phyloP scores from a whole-genome alignment of 2,329 filamentous ascomycete species.

The Neocucurbitaria cava region DNA sequence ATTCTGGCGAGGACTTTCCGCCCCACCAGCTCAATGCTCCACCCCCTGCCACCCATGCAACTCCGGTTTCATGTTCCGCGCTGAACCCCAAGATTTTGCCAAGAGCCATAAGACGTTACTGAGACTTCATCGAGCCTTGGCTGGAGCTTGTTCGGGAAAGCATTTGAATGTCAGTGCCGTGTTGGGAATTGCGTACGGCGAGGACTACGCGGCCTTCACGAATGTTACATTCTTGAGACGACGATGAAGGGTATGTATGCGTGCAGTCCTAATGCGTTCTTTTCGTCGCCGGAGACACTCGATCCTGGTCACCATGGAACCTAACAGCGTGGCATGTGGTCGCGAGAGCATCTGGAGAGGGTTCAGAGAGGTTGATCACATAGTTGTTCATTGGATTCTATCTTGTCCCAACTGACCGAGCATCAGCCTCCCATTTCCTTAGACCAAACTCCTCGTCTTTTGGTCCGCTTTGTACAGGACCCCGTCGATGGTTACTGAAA shows the following conservation, averaged over 20 bases:
- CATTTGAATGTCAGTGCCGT: background rate
- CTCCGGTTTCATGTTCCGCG: slow-evolving; percentile 24
- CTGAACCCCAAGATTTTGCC: slow-evolving; percentile 9
- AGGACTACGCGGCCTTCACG: slow-evolving; percentile 2
- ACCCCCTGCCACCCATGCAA: background rate
- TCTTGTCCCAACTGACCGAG: background rate
- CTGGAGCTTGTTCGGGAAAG: slow-evolving; percentile 16
- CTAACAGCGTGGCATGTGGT: background rate
- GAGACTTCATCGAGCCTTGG: slow-evolving; percentile 32
- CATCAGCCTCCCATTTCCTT: background rate
- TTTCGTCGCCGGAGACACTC: background rate
- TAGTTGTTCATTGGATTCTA: slow-evolving; percentile 10
- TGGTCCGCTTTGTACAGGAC: slow-evolving; percentile 6
- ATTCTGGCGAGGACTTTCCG: background rate
- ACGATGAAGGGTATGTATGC: background rate
- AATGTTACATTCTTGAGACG: background rate
- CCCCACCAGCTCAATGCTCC: background rate
- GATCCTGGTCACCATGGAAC: background rate
- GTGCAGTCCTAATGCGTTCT: background rate
- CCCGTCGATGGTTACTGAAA: slow-evolving; percentile 14
- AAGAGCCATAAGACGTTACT: slow-evolving; percentile 22
- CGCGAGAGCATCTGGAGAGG: background rate
- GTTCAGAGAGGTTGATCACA: background rate
- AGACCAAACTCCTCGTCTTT: slow-evolving; percentile 11
- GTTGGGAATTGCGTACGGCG: background rate